Percentiles rank a stretch among this genome's conserved stretches.
Conservation (phyloP, 108 stramenopile species). For the Poteriospumella lacustris region DNA sequence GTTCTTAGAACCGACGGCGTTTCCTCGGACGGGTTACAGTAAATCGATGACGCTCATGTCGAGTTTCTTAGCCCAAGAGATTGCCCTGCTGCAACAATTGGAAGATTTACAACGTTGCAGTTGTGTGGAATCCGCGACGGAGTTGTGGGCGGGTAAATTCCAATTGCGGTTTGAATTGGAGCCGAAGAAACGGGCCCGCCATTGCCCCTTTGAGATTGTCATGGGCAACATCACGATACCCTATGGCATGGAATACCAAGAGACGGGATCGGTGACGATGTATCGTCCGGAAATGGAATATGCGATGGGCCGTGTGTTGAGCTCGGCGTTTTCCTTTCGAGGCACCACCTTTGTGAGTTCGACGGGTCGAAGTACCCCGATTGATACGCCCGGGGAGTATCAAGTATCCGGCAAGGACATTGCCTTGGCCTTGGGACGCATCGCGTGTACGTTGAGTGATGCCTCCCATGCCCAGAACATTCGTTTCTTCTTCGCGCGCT, state of each 20-base stretch:
- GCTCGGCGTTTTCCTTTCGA: background rate
- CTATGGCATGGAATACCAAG: constrained; percentile 24
- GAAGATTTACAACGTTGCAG: background rate
- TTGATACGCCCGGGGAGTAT: too few relatives aligned
- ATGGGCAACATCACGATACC: background rate
- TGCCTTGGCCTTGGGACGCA: background rate
- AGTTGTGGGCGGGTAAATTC: background rate
- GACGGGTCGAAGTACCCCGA: too few relatives aligned
- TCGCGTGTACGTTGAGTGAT: background rate
- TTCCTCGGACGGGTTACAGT: background rate
- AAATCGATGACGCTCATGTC: background rate
- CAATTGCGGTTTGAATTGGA: constrained; percentile 15
- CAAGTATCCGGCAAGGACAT: background rate
- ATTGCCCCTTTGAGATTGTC: constrained; percentile 16
- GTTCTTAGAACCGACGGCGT: background rate
- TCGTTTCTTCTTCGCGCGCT: background rate
- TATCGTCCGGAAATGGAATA: background rate
- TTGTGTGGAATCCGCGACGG: constrained; percentile 8
- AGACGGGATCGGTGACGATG: background rate
- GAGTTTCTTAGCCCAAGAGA: background rate
- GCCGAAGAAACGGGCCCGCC: background rate
- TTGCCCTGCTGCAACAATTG: background rate
- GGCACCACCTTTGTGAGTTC: constrained; percentile 15
- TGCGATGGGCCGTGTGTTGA: background rate
- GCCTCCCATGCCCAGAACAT: background rate